Base-by-base conservation (phyloP, 2,329 filamentous ascomycete genomes). In the Ceratocystis eucalypticola region DNA sequence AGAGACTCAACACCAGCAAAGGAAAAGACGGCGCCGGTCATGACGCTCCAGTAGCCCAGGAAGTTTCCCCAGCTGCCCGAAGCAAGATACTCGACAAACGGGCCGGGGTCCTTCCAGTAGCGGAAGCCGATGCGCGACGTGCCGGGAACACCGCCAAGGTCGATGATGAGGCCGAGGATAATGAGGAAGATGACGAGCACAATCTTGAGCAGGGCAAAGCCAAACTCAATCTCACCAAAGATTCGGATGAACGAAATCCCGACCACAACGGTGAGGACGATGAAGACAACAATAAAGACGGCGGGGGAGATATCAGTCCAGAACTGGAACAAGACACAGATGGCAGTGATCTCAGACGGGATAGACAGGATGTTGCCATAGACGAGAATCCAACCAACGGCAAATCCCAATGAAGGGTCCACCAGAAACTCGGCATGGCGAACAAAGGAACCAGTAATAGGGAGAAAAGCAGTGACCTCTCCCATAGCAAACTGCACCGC, bases 101-200 rank as follows among this genome's bases (percentile, higher is more conserved):
- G 84, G 1, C 85, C 87, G 0, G 88, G 87, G 41, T 84, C 74
- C 65, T 77, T 81, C 88, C 88, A 91, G 74, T 88, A 89, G 48
- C 78, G 75, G 73, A 89, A 89, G 1, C 87, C 87, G 64, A 85
- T 79, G 3, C 81, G 77, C 22, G 81, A 78, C 0, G 80, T 80
- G 3, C 82, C 82, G 0, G 84, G 80, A 1, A 84, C 78, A 61
- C 84, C 85, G 37, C 85, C 85, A 0, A 86, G 78, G 70, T 85
- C 81, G 70, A 87, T 83, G 67, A 87, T 77, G 37, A 87, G 74
- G 15, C 82, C 82, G 70, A 86, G 80, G 65, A 86, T 78, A 70
- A 85, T 83, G 68, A 88, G 76, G 65, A 82, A 82, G 68, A 87
- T 73, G 61, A 88, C 82, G 20, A 88, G 77, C 2, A 82, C 74